Evolutionary conservation across 2,329 filamentous ascomycete species (phyloP).

Genomic region (Aureobasidium sp.): DNA sequence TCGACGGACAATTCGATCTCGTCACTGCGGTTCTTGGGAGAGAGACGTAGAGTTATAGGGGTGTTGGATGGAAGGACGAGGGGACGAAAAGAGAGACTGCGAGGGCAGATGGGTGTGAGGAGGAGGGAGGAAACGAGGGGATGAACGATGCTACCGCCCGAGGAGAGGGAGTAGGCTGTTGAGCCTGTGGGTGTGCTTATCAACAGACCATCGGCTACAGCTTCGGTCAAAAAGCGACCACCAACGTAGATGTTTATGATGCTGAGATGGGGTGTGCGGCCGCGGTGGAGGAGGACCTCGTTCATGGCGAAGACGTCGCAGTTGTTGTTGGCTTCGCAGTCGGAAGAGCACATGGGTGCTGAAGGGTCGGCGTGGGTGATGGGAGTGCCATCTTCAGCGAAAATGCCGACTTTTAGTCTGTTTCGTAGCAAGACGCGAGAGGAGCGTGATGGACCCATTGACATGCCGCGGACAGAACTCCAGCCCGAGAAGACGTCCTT

Average conservation of each 20-base stretch:
- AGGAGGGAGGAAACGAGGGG: constrained; percentile 81
- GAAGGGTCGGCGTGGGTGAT: constrained; percentile 23
- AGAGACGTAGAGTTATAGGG: constrained; percentile 71
- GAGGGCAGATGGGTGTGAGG: constrained; percentile 87
- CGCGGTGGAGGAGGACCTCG: constrained; percentile 87
- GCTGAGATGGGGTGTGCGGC: constrained; percentile 79
- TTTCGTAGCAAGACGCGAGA: constrained; percentile 81
- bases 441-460: constrained; percentile 63
- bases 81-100: constrained; percentile 84
- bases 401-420: constrained; percentile 77
- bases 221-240: constrained; percentile 82
- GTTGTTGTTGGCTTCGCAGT: constrained; percentile 29
- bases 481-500: constrained; percentile 44
- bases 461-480: constrained; percentile 68
- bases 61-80: constrained; percentile 82
- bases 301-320: constrained; percentile 69
- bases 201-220: constrained; percentile 89
- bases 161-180: constrained; percentile 90
- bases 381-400: constrained; percentile 55
- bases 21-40: constrained; percentile 46
- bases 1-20: constrained; percentile 44
- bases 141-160: constrained; percentile 88
- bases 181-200: constrained; percentile 90
- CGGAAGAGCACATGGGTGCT: neutral
- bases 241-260: constrained; percentile 89